Evolutionary conservation across 345 rosid genomes (phyloP), one percentile per base, ranked within the genome.

Genomic region (Populus nigra): DNA sequence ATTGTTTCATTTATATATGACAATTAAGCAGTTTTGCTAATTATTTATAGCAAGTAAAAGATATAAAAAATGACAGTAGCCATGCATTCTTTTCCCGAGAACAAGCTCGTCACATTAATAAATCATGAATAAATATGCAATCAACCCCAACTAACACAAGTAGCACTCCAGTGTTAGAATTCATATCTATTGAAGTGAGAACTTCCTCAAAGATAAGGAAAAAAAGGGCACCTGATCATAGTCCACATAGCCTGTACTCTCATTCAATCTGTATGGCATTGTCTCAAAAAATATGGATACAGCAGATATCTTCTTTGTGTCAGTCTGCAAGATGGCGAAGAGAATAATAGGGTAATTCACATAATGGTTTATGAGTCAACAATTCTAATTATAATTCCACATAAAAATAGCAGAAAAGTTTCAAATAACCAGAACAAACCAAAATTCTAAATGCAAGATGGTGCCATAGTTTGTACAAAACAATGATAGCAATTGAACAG

Each of bases 281-380:
- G 97, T 93, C 90, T 95, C 97, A 80, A 95, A 95, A 83, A 91
- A 93, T 73, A 93, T 91, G 79, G 99, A 95, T 17, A 93, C 98
- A 47, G 98, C 99, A 76, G 99, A 95, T 82, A 95, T 93, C 84
- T 93, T 93, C 87, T 93, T 95, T 0, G 97, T 91, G 82, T 93
- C 98, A 76, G 99, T 95, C 99, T 93, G 90, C 83, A 77, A 27
- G 76, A 36, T 17, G 77, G 73, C 73, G 79, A 79, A 16, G 17
- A 69, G 45, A 80, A 23, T 7, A 73, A 65, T 59, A 72, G 65
- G 73, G 75, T 6, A 27, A 66, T 66, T 29, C 41, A 36, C 33
- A 69, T 75, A 33, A 74, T 53, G 53, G 29, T 39, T 66, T 27
- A 66, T 39, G 49, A 66, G 31, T 9, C 22, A n/a, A 74, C 15